Percentiles rank a stretch among this genome's conserved stretches.
These are phyloP conservation scores for Xylariomycetidae sp. DNA, from an alignment of 2,329 filamentous ascomycete genomes.

Conservation along the genomic window DNA sequence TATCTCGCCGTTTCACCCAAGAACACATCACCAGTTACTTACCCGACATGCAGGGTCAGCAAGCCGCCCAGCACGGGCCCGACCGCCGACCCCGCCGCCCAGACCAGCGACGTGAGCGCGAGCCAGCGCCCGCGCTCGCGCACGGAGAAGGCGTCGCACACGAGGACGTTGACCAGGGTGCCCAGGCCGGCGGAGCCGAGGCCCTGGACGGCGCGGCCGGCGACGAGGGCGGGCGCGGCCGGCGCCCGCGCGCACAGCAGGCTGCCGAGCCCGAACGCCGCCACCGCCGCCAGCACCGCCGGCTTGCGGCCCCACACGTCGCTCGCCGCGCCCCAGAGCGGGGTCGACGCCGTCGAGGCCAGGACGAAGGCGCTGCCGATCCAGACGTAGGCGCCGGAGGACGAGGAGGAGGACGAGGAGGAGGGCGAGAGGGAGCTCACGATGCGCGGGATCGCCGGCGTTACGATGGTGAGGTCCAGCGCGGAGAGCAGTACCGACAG, in stretches of 20 bases:
- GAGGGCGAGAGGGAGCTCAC: conserved; percentile 57
- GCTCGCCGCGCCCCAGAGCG: conserved; percentile 62
- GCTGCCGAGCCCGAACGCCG: conserved; percentile 46
- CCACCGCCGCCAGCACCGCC: conserved; percentile 40
- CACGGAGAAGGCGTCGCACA: conserved; percentile 48
- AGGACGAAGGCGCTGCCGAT: conserved; percentile 70
- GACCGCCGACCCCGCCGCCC: conserved; percentile 60
- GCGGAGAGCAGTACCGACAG: too few species aligned
- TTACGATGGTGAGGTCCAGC: too few species aligned
- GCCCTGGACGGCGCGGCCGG: conserved; percentile 40
- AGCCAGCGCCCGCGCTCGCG: conserved; percentile 44
- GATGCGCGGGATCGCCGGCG: conserved; percentile 32
- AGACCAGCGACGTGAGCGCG: conserved; percentile 59
- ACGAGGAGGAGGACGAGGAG: conserved; percentile 52
- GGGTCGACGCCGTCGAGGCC: conserved; percentile 58
- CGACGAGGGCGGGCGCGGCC: conserved; percentile 41
- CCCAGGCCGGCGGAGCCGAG: conserved; percentile 46
- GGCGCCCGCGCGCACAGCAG: conserved; percentile 41
- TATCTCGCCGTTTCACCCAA: too few species aligned
- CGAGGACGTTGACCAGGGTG: conserved; percentile 47
- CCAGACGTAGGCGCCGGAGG: conserved; percentile 67
- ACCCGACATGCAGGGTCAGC: conserved; percentile 40
- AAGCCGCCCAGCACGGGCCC: conserved; percentile 62
- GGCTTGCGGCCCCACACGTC: conserved; percentile 55
- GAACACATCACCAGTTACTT: conserved; percentile 3